Percentiles rank a stretch among this genome's conserved stretches.
Evolutionary conservation across 345 rosid genomes (phyloP).

Genomic region (Eucalyptus grandis): DNA sequence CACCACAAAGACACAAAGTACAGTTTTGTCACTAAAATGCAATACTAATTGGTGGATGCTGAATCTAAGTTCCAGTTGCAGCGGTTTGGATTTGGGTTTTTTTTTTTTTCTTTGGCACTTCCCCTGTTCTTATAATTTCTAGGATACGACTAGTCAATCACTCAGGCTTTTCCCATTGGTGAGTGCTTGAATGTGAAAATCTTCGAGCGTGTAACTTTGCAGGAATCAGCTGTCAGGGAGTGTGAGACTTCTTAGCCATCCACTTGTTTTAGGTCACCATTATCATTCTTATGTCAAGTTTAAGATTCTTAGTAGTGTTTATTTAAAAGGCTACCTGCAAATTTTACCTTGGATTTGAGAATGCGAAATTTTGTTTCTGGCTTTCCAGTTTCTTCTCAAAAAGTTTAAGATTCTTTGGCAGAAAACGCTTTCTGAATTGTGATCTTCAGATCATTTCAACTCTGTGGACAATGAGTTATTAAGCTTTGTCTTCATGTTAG

Average conservation of each 20-base stretch:
- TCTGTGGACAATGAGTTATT: neutral
- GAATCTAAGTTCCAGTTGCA: neutral
- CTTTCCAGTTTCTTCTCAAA: neutral
- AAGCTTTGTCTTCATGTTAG: neutral
- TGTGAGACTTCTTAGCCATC: neutral
- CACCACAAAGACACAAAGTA: neutral
- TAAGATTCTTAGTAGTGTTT: neutral
- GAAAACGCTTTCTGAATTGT: neutral
- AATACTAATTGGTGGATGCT: neutral
- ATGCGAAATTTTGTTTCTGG: neutral
- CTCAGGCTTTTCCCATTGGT: neutral
- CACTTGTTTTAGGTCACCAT: neutral
- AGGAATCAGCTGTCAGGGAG: neutral
- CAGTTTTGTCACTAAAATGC: neutral
- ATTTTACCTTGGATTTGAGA: neutral
- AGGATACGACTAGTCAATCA: neutral
- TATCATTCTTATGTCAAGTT: neutral
- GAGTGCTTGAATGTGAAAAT: neutral
- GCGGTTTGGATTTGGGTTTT: neutral
- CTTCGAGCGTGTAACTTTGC: neutral
- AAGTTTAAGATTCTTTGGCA: neutral
- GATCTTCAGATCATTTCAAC: neutral
- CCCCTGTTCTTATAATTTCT: neutral
- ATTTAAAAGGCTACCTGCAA: neutral
- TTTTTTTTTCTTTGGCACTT: neutral